Percentiles rank a stretch among this genome's conserved stretches.
These are phyloP conservation scores for Rhizopogon roseolus DNA, from an alignment of 768 basidiomycete species.

Conservation along the genomic window DNA sequence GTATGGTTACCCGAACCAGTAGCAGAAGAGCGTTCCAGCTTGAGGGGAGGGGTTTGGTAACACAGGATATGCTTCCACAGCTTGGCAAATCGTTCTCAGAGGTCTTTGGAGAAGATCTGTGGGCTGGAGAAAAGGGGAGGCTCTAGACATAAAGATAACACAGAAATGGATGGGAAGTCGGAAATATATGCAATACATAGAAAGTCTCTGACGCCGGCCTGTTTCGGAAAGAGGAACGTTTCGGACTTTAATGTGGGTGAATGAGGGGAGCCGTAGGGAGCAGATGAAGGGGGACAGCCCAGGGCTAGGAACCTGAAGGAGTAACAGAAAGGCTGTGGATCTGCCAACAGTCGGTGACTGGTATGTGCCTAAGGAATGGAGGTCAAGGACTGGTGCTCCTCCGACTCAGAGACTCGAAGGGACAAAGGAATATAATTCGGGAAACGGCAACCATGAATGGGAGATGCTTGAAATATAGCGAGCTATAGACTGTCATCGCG, in stretches of 20 bases:
- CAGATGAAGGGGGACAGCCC: neutral
- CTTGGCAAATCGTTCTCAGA: conserved; percentile 68
- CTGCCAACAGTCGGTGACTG: neutral
- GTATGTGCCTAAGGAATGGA: neutral
- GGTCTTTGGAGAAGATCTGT: conserved; percentile 54
- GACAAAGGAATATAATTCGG: neutral
- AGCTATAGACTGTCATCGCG: neutral
- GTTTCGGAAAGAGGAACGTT: neutral
- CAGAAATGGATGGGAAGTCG: too few relatives aligned
- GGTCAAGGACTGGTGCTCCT: too few relatives aligned
- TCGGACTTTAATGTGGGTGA: neutral
- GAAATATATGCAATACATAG: neutral
- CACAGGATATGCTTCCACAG: conserved; percentile 69
- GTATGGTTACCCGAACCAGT: conserved; percentile 82
- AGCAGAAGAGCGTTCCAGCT: conserved; percentile 73
- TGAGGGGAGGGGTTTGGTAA: conserved; percentile 77
- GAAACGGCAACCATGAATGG: too few relatives aligned
- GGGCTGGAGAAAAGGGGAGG: conserved; percentile 34
- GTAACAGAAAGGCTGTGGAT: neutral
- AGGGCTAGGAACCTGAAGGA: neutral
- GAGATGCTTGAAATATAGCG: too few relatives aligned
- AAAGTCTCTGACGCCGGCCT: neutral
- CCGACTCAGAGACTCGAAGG: too few relatives aligned
- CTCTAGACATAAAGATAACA: conserved; percentile 22
- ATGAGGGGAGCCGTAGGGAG: too few relatives aligned